Evolutionary conservation across 1,139 yeast genomes (phyloP).

Genomic region (Candida buenavistaensis): DNA sequence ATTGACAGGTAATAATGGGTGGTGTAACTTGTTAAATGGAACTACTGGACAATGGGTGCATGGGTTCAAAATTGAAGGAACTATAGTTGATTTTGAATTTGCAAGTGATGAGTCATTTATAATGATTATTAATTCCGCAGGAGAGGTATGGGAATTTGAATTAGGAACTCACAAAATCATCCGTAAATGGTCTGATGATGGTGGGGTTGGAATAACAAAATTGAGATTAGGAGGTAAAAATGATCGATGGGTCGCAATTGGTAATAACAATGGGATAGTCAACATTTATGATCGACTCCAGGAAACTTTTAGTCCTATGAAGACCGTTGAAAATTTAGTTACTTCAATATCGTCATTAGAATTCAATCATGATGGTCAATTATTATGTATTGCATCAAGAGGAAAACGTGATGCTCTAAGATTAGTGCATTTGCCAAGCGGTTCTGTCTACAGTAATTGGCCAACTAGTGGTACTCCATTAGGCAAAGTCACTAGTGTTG

Average conservation of each 20-base stretch:
- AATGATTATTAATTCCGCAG: slow-evolving; percentile 70
- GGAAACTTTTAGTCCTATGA: slow-evolving; percentile 42
- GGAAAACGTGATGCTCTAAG: slow-evolving; percentile 85
- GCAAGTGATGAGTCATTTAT: slow-evolving; percentile 52
- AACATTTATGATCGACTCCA: slow-evolving; percentile 70
- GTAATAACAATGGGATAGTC: slow-evolving; percentile 86
- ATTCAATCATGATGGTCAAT: slow-evolving; percentile 88
- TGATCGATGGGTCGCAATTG: slow-evolving; percentile 85
- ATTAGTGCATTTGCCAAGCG: slow-evolving; percentile 84
- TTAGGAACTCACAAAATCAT: slow-evolving; percentile 45
- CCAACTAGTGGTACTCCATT: slow-evolving; percentile 96
- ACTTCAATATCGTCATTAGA: slow-evolving; percentile 74
- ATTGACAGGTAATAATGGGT: slow-evolving; percentile 81
- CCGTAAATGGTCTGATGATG: slow-evolving; percentile 81
- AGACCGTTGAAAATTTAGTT: slow-evolving; percentile 73
- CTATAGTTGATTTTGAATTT: slow-evolving; percentile 78
- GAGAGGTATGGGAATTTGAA: slow-evolving; percentile 90
- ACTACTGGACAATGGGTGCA: slow-evolving; percentile 80
- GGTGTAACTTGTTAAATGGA: slow-evolving; percentile 81
- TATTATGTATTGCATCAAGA: slow-evolving; percentile 81
- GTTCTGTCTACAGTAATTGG: slow-evolving; percentile 90
- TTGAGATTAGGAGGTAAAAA: slow-evolving; percentile 77
- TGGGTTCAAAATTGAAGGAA: slow-evolving; percentile 88
- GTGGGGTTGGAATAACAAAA: slow-evolving; percentile 81
- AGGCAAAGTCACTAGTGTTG: slow-evolving; percentile 84